These are phyloP conservation scores for Thelephora aurantiotincta DNA, from an alignment of 768 basidiomycete species.

Conservation along the genomic window DNA sequence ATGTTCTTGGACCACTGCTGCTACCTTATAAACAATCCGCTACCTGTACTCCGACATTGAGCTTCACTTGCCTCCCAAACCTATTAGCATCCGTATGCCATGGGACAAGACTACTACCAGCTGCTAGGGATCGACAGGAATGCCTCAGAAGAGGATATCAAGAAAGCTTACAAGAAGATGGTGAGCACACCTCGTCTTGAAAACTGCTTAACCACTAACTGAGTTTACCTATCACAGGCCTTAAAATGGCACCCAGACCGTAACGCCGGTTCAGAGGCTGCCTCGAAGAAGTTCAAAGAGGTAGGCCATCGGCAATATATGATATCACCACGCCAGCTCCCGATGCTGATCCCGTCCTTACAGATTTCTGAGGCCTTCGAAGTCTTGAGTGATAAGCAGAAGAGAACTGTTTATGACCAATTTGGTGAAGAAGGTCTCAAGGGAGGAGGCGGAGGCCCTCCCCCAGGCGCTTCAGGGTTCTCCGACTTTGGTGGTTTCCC, in stretches of 20 bases:
- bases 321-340: not conserved
- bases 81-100: constrained; percentile 12
- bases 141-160: constrained; percentile 78
- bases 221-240: constrained; percentile 29
- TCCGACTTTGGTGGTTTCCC: constrained; percentile 25
- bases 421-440: constrained; percentile 94
- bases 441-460: constrained; percentile 36
- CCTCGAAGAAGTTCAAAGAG: constrained; percentile 86
- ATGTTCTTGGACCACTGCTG: no score
- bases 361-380: constrained; percentile 94
- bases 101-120: constrained; percentile 88
- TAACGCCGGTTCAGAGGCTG: constrained; percentile 74
- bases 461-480: constrained; percentile 34
- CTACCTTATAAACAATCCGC: no score
- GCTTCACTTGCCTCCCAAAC: no score
- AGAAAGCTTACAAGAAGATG: constrained; percentile 93
- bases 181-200: constrained; percentile 21
- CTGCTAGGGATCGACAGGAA: constrained; percentile 57
- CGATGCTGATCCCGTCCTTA: not conserved
- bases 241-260: constrained; percentile 94
- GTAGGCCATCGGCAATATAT: constrained; percentile 25
- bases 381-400: constrained; percentile 79
- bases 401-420: constrained; percentile 80
- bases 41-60: no score
- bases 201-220: not conserved